These are phyloP conservation scores for Diaporthe australafricana DNA, from an alignment of 2,329 filamentous ascomycete genomes.

Conservation along the genomic window DNA sequence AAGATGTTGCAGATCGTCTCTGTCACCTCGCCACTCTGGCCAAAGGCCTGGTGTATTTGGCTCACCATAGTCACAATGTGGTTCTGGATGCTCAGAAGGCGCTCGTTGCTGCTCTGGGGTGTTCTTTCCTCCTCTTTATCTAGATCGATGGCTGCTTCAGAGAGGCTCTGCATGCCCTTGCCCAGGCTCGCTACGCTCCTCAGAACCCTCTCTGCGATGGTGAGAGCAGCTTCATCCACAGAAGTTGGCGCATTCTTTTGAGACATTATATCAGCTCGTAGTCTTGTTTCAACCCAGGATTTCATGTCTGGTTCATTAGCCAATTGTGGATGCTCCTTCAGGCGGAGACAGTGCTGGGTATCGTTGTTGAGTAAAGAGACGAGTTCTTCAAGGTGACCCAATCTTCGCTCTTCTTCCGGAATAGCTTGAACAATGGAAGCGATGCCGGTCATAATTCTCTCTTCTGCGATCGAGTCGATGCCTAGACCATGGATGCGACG, in stretches of 20 bases:
- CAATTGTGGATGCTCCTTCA: slow-evolving; percentile 46
- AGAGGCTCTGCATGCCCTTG: slow-evolving; percentile 76
- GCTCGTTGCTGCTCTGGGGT: slow-evolving; percentile 39
- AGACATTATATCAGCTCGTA: slow-evolving; percentile 28
- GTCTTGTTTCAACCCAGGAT: slow-evolving; percentile 34
- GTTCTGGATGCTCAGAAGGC: slow-evolving; percentile 53
- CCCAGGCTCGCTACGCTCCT: slow-evolving; percentile 78
- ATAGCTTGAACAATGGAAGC: slow-evolving; percentile 81
- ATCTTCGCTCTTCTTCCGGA: slow-evolving; percentile 65
- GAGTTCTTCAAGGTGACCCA: slow-evolving; percentile 66
- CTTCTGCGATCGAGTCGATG: slow-evolving; percentile 74
- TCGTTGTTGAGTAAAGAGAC: slow-evolving; percentile 73
- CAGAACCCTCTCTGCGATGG: slow-evolving; percentile 67
- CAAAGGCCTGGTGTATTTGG: slow-evolving; percentile 64
- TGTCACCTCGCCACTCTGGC: slow-evolving; percentile 72
- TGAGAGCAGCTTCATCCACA: slow-evolving; percentile 57
- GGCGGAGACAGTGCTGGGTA: slow-evolving; percentile 57
- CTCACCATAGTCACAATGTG: slow-evolving; percentile 60
- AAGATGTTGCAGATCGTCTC: slow-evolving; percentile 80
- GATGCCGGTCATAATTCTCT: slow-evolving; percentile 79
- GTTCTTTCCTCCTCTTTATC: slow-evolving; percentile 55
- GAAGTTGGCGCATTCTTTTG: slow-evolving; percentile 38
- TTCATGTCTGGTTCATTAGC: slow-evolving; percentile 41
- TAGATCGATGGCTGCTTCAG: slow-evolving; percentile 76
- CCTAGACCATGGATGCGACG: slow-evolving; percentile 64